Conservation (phyloP, 164 flowering plant genomes). For the Annona cherimola region DNA sequence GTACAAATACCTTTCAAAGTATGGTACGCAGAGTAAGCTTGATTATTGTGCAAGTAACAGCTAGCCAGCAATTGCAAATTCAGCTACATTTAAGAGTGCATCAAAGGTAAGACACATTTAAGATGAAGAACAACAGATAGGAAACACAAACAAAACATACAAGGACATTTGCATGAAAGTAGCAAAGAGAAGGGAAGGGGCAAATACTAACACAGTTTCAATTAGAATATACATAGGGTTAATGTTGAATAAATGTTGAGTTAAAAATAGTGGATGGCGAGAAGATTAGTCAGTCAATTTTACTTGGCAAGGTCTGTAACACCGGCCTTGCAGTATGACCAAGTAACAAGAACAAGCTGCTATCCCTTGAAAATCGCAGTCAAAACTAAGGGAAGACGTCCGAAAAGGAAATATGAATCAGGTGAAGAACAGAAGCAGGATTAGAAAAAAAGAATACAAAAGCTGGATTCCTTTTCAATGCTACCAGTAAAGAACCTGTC, state of each 20-base stretch:
- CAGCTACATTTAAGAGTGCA: conserved; percentile 37
- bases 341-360: background rate
- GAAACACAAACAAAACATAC: background rate
- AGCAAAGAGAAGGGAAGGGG: background rate
- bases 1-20: conserved; percentile 67
- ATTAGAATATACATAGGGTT: background rate
- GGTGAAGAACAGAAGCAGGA: background rate
- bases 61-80: conserved; percentile 83
- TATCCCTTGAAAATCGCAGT: background rate
- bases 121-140: background rate
- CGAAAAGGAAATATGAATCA: background rate
- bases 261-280: background rate
- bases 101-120: background rate
- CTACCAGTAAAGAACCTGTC: too few relatives aligned
- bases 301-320: background rate
- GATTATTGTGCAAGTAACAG: conserved; percentile 83
- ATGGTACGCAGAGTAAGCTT: conserved; percentile 85
- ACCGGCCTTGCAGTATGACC: background rate
- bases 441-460: too few relatives aligned
- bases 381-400: background rate
- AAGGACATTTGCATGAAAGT: background rate
- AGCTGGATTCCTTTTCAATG: too few relatives aligned
- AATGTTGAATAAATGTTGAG: background rate
- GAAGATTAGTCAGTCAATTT: too few relatives aligned
- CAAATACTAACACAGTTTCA: background rate